phyloP scores from a whole-genome alignment of 1,139 yeast genomes.

The Yamadazyma dendronema region DNA sequence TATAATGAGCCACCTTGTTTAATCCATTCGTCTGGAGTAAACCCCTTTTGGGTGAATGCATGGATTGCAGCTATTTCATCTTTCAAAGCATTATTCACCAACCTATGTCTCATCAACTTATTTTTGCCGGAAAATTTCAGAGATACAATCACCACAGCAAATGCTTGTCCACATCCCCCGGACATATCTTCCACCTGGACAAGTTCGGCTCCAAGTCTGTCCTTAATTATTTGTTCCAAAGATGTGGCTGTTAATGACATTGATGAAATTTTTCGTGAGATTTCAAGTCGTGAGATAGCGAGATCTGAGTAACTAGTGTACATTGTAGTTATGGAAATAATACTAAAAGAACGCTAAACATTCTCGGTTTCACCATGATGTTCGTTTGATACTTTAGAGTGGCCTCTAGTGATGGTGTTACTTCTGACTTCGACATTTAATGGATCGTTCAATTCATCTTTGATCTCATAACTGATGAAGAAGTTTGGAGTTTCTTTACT shows the following conservation, averaged over 20 bases:
- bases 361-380: slow-evolving; percentile 12
- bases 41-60: slow-evolving; percentile 91
- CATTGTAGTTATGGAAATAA: not conserved
- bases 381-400: slow-evolving; percentile 23
- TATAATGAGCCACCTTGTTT: slow-evolving; percentile 33
- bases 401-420: slow-evolving; percentile 36
- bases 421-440: slow-evolving; percentile 30
- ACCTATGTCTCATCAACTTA: slow-evolving; percentile 79
- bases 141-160: slow-evolving; percentile 83
- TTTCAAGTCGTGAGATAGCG: no score
- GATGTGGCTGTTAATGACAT: slow-evolving; percentile 48
- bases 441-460: slow-evolving; percentile 18
- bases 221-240: slow-evolving; percentile 45
- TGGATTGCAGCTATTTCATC: slow-evolving; percentile 85
- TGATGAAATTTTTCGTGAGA: slow-evolving; percentile 1
- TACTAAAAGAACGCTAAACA: no score
- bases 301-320: not conserved
- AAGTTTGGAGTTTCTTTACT: slow-evolving; percentile 30
- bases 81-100: slow-evolving; percentile 76
- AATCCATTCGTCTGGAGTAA: slow-evolving; percentile 71
- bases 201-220: slow-evolving; percentile 50
- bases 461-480: slow-evolving; percentile 24
- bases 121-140: slow-evolving; percentile 71
- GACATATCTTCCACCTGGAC: slow-evolving; percentile 72
- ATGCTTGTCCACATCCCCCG: slow-evolving; percentile 88